These are phyloP conservation scores for Penicillium egyptiacum DNA, from an alignment of 495 filamentous ascomycete genomes.

Conservation along the genomic window DNA sequence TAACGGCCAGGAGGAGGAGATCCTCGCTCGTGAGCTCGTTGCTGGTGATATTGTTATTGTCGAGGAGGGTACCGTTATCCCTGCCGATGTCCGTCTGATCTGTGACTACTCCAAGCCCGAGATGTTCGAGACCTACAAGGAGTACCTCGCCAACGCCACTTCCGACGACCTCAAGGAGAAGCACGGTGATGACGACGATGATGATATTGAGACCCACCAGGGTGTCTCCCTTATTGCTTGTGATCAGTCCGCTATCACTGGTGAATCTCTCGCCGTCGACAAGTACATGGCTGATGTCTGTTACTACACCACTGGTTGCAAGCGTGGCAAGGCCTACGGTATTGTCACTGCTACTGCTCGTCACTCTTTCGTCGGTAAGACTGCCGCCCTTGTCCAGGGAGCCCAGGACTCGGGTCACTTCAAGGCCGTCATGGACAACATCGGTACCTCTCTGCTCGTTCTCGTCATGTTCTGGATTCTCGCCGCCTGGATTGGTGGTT, in stretches of 20 bases:
- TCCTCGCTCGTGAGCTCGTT: slow-evolving; percentile 77
- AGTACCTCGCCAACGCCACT: slow-evolving; percentile 57
- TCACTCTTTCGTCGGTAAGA: slow-evolving; percentile 72
- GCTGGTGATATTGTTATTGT: slow-evolving; percentile 78
- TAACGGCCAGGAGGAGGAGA: slow-evolving; percentile 68
- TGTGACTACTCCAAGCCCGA: slow-evolving; percentile 72
- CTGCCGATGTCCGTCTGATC: slow-evolving; percentile 73
- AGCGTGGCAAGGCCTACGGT: slow-evolving; percentile 72
- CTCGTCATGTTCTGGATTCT: slow-evolving; percentile 73
- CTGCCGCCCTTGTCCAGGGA: slow-evolving; percentile 67
- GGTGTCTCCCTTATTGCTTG: slow-evolving; percentile 65
- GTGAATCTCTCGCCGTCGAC: slow-evolving; percentile 75
- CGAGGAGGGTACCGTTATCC: slow-evolving; percentile 74
- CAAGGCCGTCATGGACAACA: slow-evolving; percentile 82
- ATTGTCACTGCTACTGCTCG: slow-evolving; percentile 62
- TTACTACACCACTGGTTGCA: slow-evolving; percentile 78
- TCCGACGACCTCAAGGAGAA: slow-evolving; percentile 66
- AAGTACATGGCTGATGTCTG: slow-evolving; percentile 72
- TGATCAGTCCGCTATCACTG: slow-evolving; percentile 76
- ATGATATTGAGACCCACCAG: slow-evolving; percentile 57
- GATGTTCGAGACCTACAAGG: slow-evolving; percentile 69
- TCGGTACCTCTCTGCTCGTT: slow-evolving; percentile 70
- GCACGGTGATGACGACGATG: slow-evolving; percentile 56
- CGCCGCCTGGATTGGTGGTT: slow-evolving; percentile 71
- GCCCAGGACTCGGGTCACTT: slow-evolving; percentile 73